These are phyloP conservation scores for Silene noctiflora DNA, from an alignment of 179 eudicot genomes.

Conservation along the genomic window DNA sequence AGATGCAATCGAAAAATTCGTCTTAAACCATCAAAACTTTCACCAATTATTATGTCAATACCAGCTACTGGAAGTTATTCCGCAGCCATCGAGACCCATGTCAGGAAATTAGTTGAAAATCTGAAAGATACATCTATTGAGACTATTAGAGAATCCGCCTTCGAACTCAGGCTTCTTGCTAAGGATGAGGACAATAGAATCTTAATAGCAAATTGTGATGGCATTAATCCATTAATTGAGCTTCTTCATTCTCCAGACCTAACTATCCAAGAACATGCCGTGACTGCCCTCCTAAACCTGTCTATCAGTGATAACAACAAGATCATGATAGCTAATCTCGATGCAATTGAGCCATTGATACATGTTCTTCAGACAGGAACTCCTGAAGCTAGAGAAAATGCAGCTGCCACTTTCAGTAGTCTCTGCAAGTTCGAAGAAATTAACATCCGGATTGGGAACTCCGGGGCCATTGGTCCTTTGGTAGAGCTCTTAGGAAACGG, in stretches of 20 bases:
- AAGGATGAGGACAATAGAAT: conserved; percentile 45
- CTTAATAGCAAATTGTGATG: conserved; percentile 41
- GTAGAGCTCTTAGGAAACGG: conserved; percentile 53
- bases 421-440: conserved; percentile 46
- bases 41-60: conserved; percentile 41
- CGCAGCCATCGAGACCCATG: conserved; percentile 41
- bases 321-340: conserved; percentile 38
- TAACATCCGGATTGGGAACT: conserved; percentile 44
- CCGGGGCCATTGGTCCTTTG: conserved; percentile 57
- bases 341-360: conserved; percentile 49
- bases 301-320: conserved; percentile 57
- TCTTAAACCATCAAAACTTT: conserved; percentile 43
- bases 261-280: conserved; percentile 48
- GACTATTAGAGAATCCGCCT: conserved; percentile 41
- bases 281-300: conserved; percentile 55
- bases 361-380: conserved; percentile 57
- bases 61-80: conserved; percentile 41
- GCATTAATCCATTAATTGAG: conserved; percentile 41
- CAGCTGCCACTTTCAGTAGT: conserved; percentile 63
- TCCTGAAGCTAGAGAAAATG: conserved; percentile 55
- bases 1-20: conserved; percentile 39
- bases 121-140: conserved; percentile 37
- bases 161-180: conserved; percentile 45
- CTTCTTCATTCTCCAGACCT: conserved; percentile 39
- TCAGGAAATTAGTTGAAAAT: conserved; percentile 36